Percentiles rank a stretch among this genome's conserved stretches.
Evolutionary conservation across 352 stramenopile species (phyloP).

Genomic region (Globisporangium lucens): DNA sequence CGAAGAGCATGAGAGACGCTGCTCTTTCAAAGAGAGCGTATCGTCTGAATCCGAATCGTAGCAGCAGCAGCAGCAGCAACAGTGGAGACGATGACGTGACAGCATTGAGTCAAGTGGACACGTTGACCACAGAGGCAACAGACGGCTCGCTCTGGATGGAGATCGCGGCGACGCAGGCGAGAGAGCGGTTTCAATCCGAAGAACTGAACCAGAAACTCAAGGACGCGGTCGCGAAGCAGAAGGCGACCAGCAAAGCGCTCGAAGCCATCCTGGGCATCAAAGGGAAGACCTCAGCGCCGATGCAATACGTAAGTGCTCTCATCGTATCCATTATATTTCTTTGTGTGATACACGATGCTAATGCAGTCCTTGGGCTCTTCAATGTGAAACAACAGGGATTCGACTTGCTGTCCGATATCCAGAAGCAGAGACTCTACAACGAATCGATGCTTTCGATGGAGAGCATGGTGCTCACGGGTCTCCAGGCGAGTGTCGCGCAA

Average conservation of each 20-base stretch:
- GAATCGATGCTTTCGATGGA: conserved; percentile 1
- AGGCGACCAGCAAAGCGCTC: conserved; percentile 35
- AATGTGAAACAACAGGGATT: neutral
- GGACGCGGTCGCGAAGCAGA: conserved; percentile 31
- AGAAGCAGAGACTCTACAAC: conserved; percentile 9
- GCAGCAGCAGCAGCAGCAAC: neutral
- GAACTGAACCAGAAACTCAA: conserved; percentile 43
- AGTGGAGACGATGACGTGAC: neutral
- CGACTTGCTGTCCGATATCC: conserved; percentile 4
- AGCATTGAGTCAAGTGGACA: neutral
- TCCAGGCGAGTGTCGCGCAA: neutral
- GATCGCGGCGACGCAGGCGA: conserved; percentile 35
- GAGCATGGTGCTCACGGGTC: neutral
- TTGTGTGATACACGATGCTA: neutral
- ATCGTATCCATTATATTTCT: neutral
- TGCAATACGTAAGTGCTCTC: conserved; percentile 13
- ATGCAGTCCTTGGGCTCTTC: neutral
- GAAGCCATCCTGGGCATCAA: conserved; percentile 34
- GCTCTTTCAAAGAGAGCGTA: neutral
- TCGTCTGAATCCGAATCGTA: neutral
- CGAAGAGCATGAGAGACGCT: neutral
- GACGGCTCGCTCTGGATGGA: conserved; percentile 32
- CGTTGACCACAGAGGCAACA: neutral
- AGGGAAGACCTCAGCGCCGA: conserved; percentile 9
- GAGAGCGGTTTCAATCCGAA: conserved; percentile 34